Percentiles rank a stretch among this genome's conserved stretches.
phyloP scores from a whole-genome alignment of 2,329 filamentous ascomycete species.

The Tolypocladium ophioglossoides region DNA sequence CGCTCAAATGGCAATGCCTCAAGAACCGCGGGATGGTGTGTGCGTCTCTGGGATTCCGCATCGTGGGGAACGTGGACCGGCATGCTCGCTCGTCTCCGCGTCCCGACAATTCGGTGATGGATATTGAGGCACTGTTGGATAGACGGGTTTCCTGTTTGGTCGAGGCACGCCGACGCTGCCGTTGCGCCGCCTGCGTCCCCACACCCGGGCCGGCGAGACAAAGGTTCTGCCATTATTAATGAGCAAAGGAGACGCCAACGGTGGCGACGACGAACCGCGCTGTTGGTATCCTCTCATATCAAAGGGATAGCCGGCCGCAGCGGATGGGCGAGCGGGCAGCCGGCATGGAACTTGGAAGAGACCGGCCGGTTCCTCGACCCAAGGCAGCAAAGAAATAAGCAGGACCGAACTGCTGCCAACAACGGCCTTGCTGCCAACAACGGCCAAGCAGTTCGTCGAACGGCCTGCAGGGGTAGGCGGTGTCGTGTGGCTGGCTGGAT shows the following conservation, averaged over 20 bases:
- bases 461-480: background rate
- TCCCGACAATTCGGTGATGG: background rate
- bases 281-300: slow-evolving; percentile 6
- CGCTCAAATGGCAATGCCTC: background rate
- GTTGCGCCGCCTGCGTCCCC: background rate
- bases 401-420: background rate
- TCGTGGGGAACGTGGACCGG: background rate
- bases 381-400: background rate
- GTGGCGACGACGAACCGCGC: slow-evolving; percentile 3
- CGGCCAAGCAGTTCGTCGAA: background rate
- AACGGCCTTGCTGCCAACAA: background rate
- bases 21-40: background rate
- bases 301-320: background rate
- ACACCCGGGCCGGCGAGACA: background rate
- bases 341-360: background rate
- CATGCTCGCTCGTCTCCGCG: background rate
- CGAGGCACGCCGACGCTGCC: background rate
- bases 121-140: background rate
- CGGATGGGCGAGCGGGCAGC: too few species aligned
- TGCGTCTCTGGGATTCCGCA: background rate
- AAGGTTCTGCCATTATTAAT: slow-evolving; percentile 2
- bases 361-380: background rate
- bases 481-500: background rate
- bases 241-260: background rate
- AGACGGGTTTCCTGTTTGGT: slow-evolving; percentile 1